Evolutionary conservation across 371 early-diverging fungal genomes (phyloP).

Genomic region (Apophysomyces trapeziformis): DNA sequence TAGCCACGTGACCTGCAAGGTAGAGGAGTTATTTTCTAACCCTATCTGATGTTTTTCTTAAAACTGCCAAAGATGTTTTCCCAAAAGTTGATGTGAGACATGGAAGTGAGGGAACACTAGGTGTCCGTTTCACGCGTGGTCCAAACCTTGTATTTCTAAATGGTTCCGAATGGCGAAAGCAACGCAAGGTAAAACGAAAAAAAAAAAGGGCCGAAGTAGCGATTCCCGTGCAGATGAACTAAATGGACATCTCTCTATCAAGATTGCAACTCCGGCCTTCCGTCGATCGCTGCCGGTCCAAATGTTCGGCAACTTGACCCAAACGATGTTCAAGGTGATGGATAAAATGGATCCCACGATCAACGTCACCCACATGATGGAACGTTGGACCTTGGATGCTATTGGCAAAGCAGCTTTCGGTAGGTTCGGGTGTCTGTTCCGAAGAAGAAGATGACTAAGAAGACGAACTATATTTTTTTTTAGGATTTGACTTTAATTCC

Average conservation of each 20-base stretch:
- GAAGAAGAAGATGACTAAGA: not conserved
- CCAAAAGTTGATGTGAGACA: slow-evolving; percentile 17
- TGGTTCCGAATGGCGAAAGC: slow-evolving; percentile 34
- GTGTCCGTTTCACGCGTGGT: slow-evolving; percentile 15
- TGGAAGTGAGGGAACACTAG: slow-evolving; percentile 1
- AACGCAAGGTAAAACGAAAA: slow-evolving; percentile 21
- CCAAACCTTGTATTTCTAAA: slow-evolving; percentile 22
- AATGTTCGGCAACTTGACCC: slow-evolving; percentile 24
- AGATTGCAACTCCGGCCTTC: slow-evolving; percentile 36
- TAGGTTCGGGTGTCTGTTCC: slow-evolving; percentile 7
- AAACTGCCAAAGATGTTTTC: slow-evolving; percentile 12
- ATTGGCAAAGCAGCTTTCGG: slow-evolving; percentile 47
- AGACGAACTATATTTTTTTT: not conserved
- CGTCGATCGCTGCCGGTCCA: slow-evolving; percentile 37
- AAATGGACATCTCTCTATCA: too few relatives aligned
- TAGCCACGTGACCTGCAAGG: not conserved
- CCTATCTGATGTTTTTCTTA: not conserved
- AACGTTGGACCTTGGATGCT: slow-evolving; percentile 15
- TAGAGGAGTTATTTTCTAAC: not conserved
- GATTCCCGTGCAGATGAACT: not conserved
- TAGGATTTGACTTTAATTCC: slow-evolving; percentile 29
- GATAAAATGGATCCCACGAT: slow-evolving; percentile 15
- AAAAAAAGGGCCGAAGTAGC: not conserved
- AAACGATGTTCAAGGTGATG: slow-evolving; percentile 17
- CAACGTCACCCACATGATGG: slow-evolving; percentile 17